Evolutionary conservation across 768 basidiomycete species (phyloP), one percentile per base, ranked within the genome.

Genomic region (Tulasnella calospora): DNA sequence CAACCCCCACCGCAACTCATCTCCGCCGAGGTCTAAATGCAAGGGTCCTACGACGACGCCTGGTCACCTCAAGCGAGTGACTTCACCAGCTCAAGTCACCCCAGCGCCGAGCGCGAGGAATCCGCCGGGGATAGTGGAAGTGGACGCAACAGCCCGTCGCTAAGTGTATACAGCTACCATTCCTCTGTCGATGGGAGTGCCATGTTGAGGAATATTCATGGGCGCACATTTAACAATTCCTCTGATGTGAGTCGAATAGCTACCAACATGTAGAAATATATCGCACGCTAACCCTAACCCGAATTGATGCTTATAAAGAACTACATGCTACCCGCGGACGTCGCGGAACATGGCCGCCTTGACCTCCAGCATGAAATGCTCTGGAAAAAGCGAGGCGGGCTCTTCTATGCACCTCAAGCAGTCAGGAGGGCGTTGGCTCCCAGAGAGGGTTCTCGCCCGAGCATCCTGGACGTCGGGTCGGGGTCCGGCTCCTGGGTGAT

Each of bases 291-390:
- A 44, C 44, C 44, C 12, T 13, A 44, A 0, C 44, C 44, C 15
- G 44, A 17, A 44, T 15, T 3, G 12, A 19, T 44, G 40, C 40
- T 13, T 44, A 1, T 1, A 44, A 44, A 44, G 44, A 12, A 44
- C 15, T 44, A 44, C 17, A 44, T 44, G 44, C 44, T 44, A 17
- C 44, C 44, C 1, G 51, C 51, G 0, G 51, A 51, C 51, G 51
- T 79, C 33, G 82, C 83, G 71, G 84, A 84, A 71, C 84, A 84
- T 57, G 79, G 82, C 51, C 81, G 84, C 3, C 79, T 84, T 3
- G 83, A 84, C 75, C 71, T 84, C 23, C 84, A 84, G 74, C 83
- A 84, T 75, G 82, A 82, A 33, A 76, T 83, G 17, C 82, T 83
- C 73, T 83, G 82, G 0, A 78, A 83, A 4, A 82, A 74, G 27